A percentile compares a stretch with the other conserved stretches of the same genome.
phyloP scores from a whole-genome alignment of 495 filamentous ascomycete genomes.

The Amphirosellinia nigrospora region DNA sequence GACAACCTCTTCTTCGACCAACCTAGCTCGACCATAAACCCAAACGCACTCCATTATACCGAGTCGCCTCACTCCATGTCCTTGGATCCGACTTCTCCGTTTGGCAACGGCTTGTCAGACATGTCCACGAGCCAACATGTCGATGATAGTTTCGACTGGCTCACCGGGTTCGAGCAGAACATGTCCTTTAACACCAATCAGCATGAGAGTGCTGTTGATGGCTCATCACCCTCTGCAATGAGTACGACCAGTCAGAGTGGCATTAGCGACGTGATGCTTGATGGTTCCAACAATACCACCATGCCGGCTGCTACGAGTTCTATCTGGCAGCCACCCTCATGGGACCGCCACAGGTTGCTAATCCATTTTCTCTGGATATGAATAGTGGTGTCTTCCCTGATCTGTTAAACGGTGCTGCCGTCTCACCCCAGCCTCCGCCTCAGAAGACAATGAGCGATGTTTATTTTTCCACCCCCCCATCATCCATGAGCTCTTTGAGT shows the following conservation, averaged over 20 bases:
- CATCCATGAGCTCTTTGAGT: constrained; percentile 69
- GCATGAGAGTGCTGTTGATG: constrained; percentile 83
- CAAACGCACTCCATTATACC: constrained; percentile 91
- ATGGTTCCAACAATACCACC: constrained; percentile 70
- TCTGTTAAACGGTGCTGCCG: constrained; percentile 62
- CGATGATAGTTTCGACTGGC: constrained; percentile 87
- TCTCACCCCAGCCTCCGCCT: constrained; percentile 66
- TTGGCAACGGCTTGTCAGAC: constrained; percentile 67
- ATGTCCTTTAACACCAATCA: constrained; percentile 68
- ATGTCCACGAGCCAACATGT: constrained; percentile 63
- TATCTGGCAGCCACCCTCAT: constrained; percentile 73
- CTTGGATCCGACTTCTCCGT: constrained; percentile 77
- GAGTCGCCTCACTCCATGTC: constrained; percentile 78
- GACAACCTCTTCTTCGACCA: constrained; percentile 74
- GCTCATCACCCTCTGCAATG: constrained; percentile 92
- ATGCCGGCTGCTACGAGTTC: constrained; percentile 53
- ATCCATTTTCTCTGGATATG: constrained; percentile 67
- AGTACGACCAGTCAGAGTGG: constrained; percentile 91
- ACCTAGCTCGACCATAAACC: constrained; percentile 81
- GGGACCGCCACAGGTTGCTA: constrained; percentile 62
- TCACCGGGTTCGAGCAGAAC: constrained; percentile 78
- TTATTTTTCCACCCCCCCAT: constrained; percentile 66
- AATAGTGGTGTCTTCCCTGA: constrained; percentile 63
- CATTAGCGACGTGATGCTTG: constrained; percentile 90
- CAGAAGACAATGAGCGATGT: constrained; percentile 59